Percentiles rank a stretch among this genome's conserved stretches.
Evolutionary conservation across 2,329 filamentous ascomycete species (phyloP).

Genomic region (Capronia americana): DNA sequence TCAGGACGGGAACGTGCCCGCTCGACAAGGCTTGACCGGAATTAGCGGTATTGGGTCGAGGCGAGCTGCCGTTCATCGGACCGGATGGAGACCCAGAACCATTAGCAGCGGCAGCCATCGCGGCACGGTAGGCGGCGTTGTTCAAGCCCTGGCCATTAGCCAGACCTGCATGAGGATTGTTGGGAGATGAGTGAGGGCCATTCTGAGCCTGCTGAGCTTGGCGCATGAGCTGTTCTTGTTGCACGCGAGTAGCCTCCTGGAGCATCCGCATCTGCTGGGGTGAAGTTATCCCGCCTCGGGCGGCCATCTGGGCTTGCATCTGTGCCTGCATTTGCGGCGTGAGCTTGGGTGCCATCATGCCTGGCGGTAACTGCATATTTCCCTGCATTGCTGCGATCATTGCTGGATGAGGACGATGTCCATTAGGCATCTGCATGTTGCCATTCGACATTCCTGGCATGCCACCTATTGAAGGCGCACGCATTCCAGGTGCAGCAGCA

Average conservation of each 20-base stretch:
- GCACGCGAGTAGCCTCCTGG: constrained; percentile 55
- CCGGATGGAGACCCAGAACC: constrained; percentile 53
- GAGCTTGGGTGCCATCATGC: constrained; percentile 54
- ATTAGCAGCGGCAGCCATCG: constrained; percentile 51
- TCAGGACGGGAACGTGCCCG: constrained; percentile 62
- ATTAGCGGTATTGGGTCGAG: constrained; percentile 51
- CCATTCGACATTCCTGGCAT: constrained; percentile 47
- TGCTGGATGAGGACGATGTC: constrained; percentile 47
- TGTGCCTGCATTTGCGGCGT: constrained; percentile 73
- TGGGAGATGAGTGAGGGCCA: constrained; percentile 54
- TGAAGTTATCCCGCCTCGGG: constrained; percentile 50
- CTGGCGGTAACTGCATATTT: constrained; percentile 60
- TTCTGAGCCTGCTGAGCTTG: constrained; percentile 51
- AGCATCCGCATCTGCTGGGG: constrained; percentile 56
- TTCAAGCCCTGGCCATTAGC: constrained; percentile 50
- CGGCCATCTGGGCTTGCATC: constrained; percentile 65
- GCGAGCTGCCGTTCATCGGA: constrained; percentile 51
- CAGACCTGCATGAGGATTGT: constrained; percentile 47
- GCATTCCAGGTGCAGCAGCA: constrained; percentile 39
- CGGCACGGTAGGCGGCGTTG: constrained; percentile 53
- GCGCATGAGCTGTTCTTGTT: constrained; percentile 44
- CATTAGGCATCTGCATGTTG: constrained; percentile 43
- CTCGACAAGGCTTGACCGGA: constrained; percentile 57
- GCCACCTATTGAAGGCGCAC: constrained; percentile 29
- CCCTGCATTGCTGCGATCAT: constrained; percentile 52